Percentiles rank a stretch among this genome's conserved stretches.
These are phyloP conservation scores for Backusella tuberculispora DNA, from an alignment of 192 early-diverging fungal species.

Conservation along the genomic window DNA sequence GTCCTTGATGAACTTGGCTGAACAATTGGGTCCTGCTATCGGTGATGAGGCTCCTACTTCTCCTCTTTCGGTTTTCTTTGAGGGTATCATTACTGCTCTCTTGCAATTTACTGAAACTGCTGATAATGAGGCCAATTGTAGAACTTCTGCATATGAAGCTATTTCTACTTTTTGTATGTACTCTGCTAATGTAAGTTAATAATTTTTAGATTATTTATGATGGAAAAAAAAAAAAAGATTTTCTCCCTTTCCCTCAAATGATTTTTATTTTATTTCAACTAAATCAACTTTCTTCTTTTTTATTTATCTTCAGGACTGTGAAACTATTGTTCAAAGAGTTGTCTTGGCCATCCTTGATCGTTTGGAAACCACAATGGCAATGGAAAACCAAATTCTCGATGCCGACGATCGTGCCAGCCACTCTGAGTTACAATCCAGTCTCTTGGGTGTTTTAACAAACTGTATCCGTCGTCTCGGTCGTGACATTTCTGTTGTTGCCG, in stretches of 20 bases:
- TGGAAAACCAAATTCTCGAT: constrained; percentile 74
- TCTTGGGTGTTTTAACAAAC: constrained; percentile 89
- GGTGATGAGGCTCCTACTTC: constrained; percentile 64
- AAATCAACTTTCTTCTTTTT: constrained; percentile 34
- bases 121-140: constrained; percentile 83
- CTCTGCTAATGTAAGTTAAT: constrained; percentile 51
- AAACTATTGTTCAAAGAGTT: constrained; percentile 75
- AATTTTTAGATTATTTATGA: constrained; percentile 16
- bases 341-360: constrained; percentile 76
- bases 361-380: constrained; percentile 74
- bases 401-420: constrained; percentile 82
- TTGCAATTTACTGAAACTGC: constrained; percentile 72
- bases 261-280: too few relatives aligned
- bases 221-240: too few relatives aligned
- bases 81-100: constrained; percentile 76
- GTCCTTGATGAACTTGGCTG: constrained; percentile 92
- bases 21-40: constrained; percentile 70
- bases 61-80: constrained; percentile 83
- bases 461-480: constrained; percentile 79
- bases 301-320: too few relatives aligned
- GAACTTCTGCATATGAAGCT: constrained; percentile 93
- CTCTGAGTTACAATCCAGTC: constrained; percentile 89
- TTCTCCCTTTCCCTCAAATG: too few relatives aligned
- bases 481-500: constrained; percentile 76
- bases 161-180: constrained; percentile 80